phyloP scores from a whole-genome alignment of 1,284 basidiomycete genomes.

The Sanghuangporus weigelae region DNA sequence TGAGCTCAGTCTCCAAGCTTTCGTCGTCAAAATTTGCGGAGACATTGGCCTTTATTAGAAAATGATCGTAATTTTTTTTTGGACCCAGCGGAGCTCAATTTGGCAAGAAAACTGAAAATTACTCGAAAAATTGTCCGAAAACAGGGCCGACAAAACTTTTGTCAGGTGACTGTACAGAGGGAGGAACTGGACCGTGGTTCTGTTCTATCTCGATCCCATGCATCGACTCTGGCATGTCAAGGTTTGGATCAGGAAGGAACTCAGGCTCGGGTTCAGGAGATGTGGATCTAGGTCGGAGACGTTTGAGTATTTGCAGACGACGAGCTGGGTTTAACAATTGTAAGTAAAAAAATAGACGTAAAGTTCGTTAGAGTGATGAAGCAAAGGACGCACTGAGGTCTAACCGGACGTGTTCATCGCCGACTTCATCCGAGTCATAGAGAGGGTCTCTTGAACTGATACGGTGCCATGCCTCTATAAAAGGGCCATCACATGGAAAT shows the following conservation, averaged over 20 bases:
- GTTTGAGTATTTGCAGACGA: constrained; percentile 42
- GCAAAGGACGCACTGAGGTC: constrained; percentile 54
- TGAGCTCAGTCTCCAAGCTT: too few relatives aligned
- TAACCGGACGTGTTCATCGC: constrained; percentile 53
- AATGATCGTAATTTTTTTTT: too few relatives aligned
- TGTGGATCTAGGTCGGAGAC: constrained; percentile 37
- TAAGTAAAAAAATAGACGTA: background rate
- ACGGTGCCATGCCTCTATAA: constrained; percentile 65
- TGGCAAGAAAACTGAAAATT: too few relatives aligned
- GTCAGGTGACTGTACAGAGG: background rate
- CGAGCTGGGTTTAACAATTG: constrained; percentile 34
- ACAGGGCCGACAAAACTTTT: too few relatives aligned
- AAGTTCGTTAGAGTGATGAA: background rate
- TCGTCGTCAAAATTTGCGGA: too few relatives aligned
- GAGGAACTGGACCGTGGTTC: background rate
- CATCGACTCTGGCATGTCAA: background rate
- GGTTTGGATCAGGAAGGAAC: background rate
- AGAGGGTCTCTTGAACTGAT: constrained; percentile 58
- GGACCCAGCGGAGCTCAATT: too few relatives aligned
- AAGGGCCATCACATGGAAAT: background rate
- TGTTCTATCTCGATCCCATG: background rate
- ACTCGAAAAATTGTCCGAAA: too few relatives aligned
- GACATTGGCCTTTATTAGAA: too few relatives aligned
- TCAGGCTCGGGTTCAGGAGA: constrained; percentile 27
- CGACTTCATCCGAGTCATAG: constrained; percentile 67